A percentile compares a stretch with the other conserved stretches of the same genome.
Conservation (phyloP, 2,329 filamentous ascomycete genomes). For the Colletotrichum ledebouriae region DNA sequence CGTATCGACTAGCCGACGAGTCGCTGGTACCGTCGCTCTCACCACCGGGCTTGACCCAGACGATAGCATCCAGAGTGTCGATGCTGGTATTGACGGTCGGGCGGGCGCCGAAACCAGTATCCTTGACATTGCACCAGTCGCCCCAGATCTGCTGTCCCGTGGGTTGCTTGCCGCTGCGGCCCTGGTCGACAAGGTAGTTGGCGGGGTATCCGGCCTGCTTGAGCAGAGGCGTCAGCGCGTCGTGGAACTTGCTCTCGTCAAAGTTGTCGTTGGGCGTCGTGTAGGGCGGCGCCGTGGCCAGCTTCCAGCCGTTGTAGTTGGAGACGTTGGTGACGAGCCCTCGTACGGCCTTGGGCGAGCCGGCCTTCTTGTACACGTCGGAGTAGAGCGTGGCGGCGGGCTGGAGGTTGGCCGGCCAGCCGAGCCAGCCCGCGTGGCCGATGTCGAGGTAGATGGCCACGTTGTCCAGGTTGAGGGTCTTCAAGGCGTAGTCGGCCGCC, state of each 20-base stretch:
- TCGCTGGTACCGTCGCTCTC: constrained; percentile 53
- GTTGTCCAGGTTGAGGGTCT: constrained; percentile 52
- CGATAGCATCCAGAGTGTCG: constrained; percentile 66
- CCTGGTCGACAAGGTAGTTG: constrained; percentile 43
- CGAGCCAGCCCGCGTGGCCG: constrained; percentile 56
- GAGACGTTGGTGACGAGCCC: constrained; percentile 54
- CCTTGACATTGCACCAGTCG: constrained; percentile 71
- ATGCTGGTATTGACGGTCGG: constrained; percentile 66
- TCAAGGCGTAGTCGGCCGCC: constrained; percentile 51
- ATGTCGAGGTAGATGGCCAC: constrained; percentile 55
- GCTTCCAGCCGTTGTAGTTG: constrained; percentile 50
- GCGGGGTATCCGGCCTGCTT: constrained; percentile 41
- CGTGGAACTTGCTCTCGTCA: constrained; percentile 43
- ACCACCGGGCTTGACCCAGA: constrained; percentile 71
- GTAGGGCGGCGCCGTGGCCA: constrained; percentile 45
- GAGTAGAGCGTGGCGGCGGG: constrained; percentile 48
- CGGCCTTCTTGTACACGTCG: constrained; percentile 50
- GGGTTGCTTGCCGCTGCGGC: constrained; percentile 56
- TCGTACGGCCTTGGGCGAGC: constrained; percentile 52
- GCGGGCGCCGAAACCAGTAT: constrained; percentile 66
- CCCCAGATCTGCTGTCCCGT: constrained; percentile 66
- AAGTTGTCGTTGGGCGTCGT: constrained; percentile 43
- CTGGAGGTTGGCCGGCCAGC: constrained; percentile 50
- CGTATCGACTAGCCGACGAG: constrained; percentile 57
- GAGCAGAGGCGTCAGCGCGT: constrained; percentile 38